Conservation (phyloP, 225 moss, liverwort and hornwort genomes). For the Lunularia cruciata region DNA sequence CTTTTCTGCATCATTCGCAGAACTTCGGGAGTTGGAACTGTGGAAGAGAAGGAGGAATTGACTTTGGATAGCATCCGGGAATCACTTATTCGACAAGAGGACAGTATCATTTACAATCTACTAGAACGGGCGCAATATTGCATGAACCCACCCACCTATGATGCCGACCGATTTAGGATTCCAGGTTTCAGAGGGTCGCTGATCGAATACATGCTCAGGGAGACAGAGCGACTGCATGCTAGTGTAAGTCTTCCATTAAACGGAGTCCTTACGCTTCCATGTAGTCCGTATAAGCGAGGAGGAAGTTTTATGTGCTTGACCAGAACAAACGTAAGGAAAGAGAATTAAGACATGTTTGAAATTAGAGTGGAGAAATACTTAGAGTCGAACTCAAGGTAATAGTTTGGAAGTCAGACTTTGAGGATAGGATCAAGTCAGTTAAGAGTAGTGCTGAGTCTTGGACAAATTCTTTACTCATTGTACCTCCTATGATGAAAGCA, state of each 20-base stretch:
- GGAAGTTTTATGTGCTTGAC: no score
- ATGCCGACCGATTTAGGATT: slow-evolving; percentile 49
- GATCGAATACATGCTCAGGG: slow-evolving; percentile 68
- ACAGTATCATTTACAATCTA: slow-evolving; percentile 78
- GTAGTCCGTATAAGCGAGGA: no score
- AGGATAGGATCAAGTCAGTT: no score
- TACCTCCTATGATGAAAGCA: no score
- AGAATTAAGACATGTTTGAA: no score
- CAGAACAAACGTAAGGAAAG: no score
- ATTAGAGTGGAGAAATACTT: no score
- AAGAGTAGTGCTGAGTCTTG: no score
- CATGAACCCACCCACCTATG: slow-evolving; percentile 75
- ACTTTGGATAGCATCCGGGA: slow-evolving; percentile 68
- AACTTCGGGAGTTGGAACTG: not conserved
- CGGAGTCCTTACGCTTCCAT: no score
- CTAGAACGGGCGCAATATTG: slow-evolving; percentile 81
- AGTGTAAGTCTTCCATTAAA: slow-evolving; percentile 59
- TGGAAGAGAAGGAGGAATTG: slow-evolving; percentile 45
- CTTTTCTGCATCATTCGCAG: not conserved
- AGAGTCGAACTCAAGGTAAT: no score
- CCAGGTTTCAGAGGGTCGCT: slow-evolving; percentile 68
- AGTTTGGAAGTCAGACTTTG: no score
- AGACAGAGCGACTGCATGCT: slow-evolving; percentile 80
- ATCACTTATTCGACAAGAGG: slow-evolving; percentile 88
- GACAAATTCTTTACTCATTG: no score